Conservation (phyloP, 179 eudicot genomes). For the Beta corolliflora region DNA sequence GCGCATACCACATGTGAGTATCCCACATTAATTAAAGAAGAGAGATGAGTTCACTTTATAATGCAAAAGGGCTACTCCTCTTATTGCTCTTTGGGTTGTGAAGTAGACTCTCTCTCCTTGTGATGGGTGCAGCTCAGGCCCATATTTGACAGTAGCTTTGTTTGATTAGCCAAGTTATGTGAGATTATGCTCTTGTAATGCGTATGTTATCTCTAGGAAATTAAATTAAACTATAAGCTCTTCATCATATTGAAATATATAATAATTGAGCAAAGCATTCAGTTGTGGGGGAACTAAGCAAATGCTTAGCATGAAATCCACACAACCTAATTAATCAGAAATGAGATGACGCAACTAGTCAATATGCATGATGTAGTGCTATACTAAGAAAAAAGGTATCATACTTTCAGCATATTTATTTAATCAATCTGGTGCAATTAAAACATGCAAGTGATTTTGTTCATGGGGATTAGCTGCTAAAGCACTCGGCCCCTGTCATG, state of each 20-base stretch:
- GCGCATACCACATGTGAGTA: too few species aligned
- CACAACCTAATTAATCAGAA: conserved; percentile 2
- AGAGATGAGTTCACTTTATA: too few species aligned
- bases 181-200: not conserved
- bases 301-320: conserved; percentile 21
- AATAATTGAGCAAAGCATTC: not conserved
- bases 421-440: too few species aligned
- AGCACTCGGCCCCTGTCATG: not conserved
- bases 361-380: not conserved
- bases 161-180: not conserved
- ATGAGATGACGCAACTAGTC: not conserved
- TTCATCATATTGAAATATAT: too few species aligned
- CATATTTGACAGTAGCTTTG: too few species aligned
- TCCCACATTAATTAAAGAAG: too few species aligned
- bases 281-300: not conserved
- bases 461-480: not conserved
- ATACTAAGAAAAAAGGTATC: not conserved
- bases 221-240: too few species aligned
- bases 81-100: too few species aligned
- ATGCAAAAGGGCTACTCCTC: too few species aligned
- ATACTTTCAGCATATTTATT: not conserved
- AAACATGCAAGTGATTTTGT: conserved; percentile 1
- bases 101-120: too few species aligned
- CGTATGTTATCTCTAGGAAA: not conserved
- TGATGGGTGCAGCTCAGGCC: too few species aligned